Conservation (phyloP, 805 yeast species). For the Metschnikowia lochheadii region DNA sequence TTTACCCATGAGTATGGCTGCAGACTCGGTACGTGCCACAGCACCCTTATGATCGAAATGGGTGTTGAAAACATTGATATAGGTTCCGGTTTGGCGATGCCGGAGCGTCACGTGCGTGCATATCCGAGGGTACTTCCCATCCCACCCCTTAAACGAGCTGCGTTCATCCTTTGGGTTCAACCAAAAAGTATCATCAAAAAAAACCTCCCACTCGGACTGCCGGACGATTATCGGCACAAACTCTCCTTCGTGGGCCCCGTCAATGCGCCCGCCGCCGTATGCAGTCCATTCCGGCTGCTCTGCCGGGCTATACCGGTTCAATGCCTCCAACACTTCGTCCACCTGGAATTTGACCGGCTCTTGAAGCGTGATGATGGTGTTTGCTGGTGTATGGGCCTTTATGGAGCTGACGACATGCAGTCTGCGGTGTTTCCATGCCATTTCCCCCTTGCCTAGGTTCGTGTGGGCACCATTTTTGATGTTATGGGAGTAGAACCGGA, state of each 20-base stretch:
- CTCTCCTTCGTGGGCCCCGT: constrained; percentile 18
- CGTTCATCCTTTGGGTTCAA: constrained; percentile 13
- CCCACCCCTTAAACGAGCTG: constrained; percentile 16
- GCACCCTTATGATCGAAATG: constrained; percentile 20
- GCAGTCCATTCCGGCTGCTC: constrained; percentile 14
- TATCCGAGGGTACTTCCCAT: constrained; percentile 19
- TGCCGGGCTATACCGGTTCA: constrained; percentile 9
- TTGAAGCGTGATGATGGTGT: constrained; percentile 19
- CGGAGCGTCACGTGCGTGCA: constrained; percentile 17
- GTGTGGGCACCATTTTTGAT: constrained; percentile 29
- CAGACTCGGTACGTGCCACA: constrained; percentile 12
- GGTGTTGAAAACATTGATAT: constrained; percentile 19
- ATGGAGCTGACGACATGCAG: constrained; percentile 16
- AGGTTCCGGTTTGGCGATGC: constrained; percentile 9
- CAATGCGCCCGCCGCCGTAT: constrained; percentile 17
- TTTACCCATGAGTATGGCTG: constrained; percentile 6
- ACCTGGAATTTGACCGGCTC: constrained; percentile 18
- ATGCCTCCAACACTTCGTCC: constrained; percentile 14
- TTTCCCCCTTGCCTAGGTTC: constrained; percentile 23
- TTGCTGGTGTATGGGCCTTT: constrained; percentile 18
- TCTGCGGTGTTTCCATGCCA: constrained; percentile 23
- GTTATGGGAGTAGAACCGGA: constrained; percentile 36
- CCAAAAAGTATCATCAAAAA: constrained; percentile 18
- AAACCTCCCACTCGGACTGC: constrained; percentile 16
- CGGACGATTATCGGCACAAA: constrained; percentile 18